Conservation (phyloP, 2,329 filamentous ascomycete species). For the Beauveria sp. region DNA sequence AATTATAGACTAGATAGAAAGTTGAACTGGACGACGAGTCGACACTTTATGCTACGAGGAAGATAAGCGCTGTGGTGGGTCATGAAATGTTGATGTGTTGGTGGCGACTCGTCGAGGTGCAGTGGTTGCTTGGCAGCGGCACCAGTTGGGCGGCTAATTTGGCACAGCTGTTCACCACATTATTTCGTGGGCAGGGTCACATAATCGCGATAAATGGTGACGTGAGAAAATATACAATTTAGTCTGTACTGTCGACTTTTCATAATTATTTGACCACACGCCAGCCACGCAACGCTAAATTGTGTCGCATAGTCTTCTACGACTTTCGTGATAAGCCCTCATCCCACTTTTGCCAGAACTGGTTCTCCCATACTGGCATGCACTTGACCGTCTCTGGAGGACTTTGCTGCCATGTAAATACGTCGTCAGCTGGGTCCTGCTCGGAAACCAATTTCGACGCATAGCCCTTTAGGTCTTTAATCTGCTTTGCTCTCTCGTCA, state of each 20-base stretch:
- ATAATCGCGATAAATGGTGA: no score
- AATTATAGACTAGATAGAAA: background rate
- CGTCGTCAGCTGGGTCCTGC: conserved; percentile 21
- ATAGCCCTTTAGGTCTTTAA: conserved; percentile 45
- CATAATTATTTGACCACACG: no score
- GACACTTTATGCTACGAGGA: background rate
- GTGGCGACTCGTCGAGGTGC: background rate
- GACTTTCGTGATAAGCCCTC: conserved; percentile 15
- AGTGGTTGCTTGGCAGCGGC: no score
- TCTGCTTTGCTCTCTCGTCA: conserved; percentile 32
- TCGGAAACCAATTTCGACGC: conserved; percentile 27
- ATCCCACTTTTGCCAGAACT: conserved; percentile 36
- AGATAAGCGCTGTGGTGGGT: background rate
- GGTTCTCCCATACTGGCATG: conserved; percentile 33
- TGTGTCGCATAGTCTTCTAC: background rate
- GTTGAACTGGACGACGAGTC: background rate
- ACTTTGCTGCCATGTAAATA: conserved; percentile 34
- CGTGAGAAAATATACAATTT: no score
- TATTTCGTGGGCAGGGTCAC: no score
- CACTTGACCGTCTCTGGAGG: conserved; percentile 42
- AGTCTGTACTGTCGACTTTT: no score
- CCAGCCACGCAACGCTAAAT: background rate
- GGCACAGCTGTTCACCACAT: no score
- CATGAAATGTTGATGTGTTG: background rate
- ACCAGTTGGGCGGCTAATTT: no score